Percentiles rank a stretch among this genome's conserved stretches.
phyloP scores from a whole-genome alignment of 2,329 filamentous ascomycete species.

The Lasiodiplodia gonubiensis region DNA sequence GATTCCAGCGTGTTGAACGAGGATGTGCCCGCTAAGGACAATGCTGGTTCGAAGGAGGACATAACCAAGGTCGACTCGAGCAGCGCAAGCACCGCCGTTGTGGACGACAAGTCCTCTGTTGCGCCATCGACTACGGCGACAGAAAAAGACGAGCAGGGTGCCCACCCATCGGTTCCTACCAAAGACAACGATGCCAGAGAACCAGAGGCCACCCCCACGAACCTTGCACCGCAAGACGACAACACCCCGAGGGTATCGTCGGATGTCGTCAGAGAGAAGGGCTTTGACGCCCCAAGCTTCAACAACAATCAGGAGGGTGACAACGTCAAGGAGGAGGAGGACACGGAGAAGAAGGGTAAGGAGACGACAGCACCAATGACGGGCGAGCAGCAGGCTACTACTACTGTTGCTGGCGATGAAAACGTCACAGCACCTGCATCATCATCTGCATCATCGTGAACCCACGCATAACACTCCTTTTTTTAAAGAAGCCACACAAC shows the following conservation, averaged over 20 bases:
- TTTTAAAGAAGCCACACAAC: conserved; percentile 6
- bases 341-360: conserved; percentile 25
- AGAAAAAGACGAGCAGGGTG: conserved; percentile 7
- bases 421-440: conserved; percentile 20
- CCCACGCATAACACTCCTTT: conserved; percentile 1
- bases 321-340: conserved; percentile 13
- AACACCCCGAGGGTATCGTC: conserved; percentile 9
- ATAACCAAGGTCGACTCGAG: conserved; percentile 20
- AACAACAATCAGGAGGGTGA: conserved; percentile 16
- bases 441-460: conserved; percentile 23
- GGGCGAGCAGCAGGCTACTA: conserved; percentile 24
- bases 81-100: conserved; percentile 14
- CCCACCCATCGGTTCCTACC: not conserved
- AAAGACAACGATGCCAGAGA: conserved; percentile 19
- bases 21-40: not conserved
- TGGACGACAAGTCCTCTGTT: conserved; percentile 19
- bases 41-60: conserved; percentile 11
- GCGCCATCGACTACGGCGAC: conserved; percentile 12
- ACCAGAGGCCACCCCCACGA: not conserved
- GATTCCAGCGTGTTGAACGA: not conserved
- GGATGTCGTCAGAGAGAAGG: conserved; percentile 11
- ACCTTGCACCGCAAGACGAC: not conserved
- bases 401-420: conserved; percentile 21
- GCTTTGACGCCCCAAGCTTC: conserved; percentile 9
- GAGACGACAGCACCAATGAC: conserved; percentile 22